These are phyloP conservation scores for Vitellaria paradoxa DNA, from an alignment of 179 eudicot species.

Conservation along the genomic window DNA sequence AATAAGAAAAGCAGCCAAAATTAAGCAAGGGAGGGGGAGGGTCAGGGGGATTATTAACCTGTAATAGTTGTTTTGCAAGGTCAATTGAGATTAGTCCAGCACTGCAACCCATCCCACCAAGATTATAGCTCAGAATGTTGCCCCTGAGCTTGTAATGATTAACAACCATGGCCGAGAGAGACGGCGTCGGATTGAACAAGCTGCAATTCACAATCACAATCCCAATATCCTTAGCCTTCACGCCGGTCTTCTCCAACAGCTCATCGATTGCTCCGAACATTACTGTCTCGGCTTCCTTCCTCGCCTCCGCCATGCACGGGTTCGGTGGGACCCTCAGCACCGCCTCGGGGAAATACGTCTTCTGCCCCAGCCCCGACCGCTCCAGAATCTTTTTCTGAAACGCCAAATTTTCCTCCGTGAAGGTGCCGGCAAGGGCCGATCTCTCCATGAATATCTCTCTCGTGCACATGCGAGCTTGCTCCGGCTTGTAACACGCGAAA, in stretches of 20 bases:
- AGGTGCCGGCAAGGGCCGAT: conserved; percentile 27
- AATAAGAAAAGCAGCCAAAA: neutral
- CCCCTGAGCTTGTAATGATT: conserved; percentile 58
- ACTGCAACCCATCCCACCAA: conserved; percentile 69
- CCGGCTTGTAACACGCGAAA: conserved; percentile 52
- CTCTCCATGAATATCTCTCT: conserved; percentile 39
- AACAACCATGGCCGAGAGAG: conserved; percentile 57
- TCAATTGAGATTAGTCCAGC: conserved; percentile 61
- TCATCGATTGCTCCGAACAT: conserved; percentile 65
- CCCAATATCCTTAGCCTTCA: conserved; percentile 61
- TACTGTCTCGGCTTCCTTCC: conserved; percentile 63
- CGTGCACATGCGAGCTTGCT: conserved; percentile 26
- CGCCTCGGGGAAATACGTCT: conserved; percentile 47
- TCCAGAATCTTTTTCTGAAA: conserved; percentile 56
- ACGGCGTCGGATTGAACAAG: conserved; percentile 56
- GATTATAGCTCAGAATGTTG: conserved; percentile 45
- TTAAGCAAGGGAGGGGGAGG: neutral
- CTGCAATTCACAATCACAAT: conserved; percentile 51
- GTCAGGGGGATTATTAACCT: conserved; percentile 21
- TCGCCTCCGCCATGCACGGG: conserved; percentile 52
- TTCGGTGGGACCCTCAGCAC: conserved; percentile 35
- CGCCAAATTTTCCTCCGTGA: conserved; percentile 43
- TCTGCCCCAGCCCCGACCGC: conserved; percentile 55
- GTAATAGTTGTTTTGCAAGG: conserved; percentile 55
- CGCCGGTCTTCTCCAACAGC: conserved; percentile 46